These are phyloP conservation scores for Arachnomyces sp. DNA, from an alignment of 2,329 filamentous ascomycete genomes.

Conservation along the genomic window DNA sequence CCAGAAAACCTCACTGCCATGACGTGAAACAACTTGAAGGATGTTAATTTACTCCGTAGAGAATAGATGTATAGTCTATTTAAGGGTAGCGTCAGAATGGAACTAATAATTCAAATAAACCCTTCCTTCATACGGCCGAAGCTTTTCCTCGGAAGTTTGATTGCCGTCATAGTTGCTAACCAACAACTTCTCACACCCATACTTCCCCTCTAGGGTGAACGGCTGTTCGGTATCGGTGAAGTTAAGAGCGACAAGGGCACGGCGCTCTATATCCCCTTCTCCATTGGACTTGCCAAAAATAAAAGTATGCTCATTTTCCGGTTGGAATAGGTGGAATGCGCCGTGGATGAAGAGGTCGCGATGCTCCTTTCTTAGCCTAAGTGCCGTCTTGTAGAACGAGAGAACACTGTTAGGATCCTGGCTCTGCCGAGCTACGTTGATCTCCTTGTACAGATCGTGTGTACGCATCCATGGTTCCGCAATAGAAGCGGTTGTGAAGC, in stretches of 20 bases:
- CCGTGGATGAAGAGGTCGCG: conserved; percentile 56
- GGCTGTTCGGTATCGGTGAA: conserved; percentile 36
- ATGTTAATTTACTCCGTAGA: too few relatives aligned
- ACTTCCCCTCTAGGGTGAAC: conserved; percentile 22
- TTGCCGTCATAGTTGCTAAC: conserved; percentile 15
- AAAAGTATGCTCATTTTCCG: conserved; percentile 40
- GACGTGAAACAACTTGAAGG: too few relatives aligned
- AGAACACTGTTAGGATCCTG: conserved; percentile 42
- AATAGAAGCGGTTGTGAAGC: conserved; percentile 48
- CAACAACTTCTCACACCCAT: conserved; percentile 16
- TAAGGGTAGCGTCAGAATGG: too few relatives aligned
- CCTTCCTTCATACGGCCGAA: conserved; percentile 28
- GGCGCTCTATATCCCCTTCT: conserved; percentile 5
- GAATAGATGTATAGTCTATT: too few relatives aligned
- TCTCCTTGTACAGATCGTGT: conserved; percentile 45
- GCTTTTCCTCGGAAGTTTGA: conserved; percentile 12
- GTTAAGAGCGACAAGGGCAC: conserved; percentile 39
- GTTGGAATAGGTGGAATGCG: conserved; percentile 46
- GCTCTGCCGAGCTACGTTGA: conserved; percentile 53
- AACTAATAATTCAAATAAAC: conserved; percentile 16
- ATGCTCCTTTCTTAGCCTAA: conserved; percentile 49
- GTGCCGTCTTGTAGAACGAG: conserved; percentile 53
- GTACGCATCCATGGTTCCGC: conserved; percentile 55
- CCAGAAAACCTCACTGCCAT: too few relatives aligned
- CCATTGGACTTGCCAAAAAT: conserved; percentile 36